Percentiles rank a stretch among this genome's conserved stretches.
These are phyloP conservation scores for Fusarium mangiferae DNA, from an alignment of 2,329 filamentous ascomycete genomes.

Conservation along the genomic window DNA sequence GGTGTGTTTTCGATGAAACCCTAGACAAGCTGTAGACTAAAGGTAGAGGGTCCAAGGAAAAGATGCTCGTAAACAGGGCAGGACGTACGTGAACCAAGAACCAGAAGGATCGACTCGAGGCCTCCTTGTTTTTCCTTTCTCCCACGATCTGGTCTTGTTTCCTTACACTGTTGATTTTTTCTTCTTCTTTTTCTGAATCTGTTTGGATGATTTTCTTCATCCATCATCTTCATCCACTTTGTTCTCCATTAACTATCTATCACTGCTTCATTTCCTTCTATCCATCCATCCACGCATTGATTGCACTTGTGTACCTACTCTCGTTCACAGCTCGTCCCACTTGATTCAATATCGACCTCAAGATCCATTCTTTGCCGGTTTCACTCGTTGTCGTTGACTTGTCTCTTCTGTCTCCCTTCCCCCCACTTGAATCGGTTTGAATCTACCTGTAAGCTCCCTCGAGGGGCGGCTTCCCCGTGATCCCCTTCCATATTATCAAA, in stretches of 20 bases:
- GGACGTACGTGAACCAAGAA: conserved; percentile 15
- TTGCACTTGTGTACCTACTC: not conserved
- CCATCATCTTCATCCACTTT: not conserved
- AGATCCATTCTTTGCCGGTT: conserved; percentile 29
- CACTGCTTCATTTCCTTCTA: not conserved
- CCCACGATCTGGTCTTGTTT: conserved; percentile 9
- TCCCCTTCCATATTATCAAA: conserved; percentile 28
- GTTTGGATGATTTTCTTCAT: not conserved
- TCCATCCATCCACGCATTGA: conserved; percentile 2
- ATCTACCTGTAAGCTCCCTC: conserved; percentile 30
- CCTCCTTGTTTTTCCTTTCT: conserved; percentile 16
- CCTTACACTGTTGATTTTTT: not conserved
- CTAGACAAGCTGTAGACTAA: not conserved
- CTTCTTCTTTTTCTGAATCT: not conserved
- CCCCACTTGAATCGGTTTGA: conserved; percentile 16
- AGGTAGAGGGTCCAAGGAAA: not conserved
- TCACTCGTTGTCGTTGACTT: conserved; percentile 18
- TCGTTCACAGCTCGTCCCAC: conserved; percentile 16
- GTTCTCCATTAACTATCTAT: not conserved
- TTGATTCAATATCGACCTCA: conserved; percentile 15
- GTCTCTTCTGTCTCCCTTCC: conserved; percentile 29
- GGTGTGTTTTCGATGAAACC: conserved; percentile 30
- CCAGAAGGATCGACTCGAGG: conserved; percentile 27
- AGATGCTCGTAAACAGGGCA: conserved; percentile 11
- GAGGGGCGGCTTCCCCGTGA: conserved; percentile 27